These are phyloP conservation scores for Lagenaria siceraria DNA, from an alignment of 306 rosid genomes.

Conservation along the genomic window DNA sequence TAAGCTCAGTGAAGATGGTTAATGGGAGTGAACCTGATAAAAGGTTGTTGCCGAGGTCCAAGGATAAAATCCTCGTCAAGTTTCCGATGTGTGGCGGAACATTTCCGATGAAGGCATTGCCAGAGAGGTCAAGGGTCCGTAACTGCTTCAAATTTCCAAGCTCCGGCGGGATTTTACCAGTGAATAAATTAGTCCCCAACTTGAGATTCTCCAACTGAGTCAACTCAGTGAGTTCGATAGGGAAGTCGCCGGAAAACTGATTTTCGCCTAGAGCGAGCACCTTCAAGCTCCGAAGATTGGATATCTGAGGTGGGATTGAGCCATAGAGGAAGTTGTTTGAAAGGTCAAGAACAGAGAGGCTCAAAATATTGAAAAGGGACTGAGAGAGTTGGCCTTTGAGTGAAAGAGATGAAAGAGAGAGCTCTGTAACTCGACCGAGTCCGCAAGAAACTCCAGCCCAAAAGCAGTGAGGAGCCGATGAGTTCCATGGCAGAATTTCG, in stretches of 20 bases:
- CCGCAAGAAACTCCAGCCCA: conserved; percentile 72
- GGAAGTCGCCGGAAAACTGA: conserved; percentile 29
- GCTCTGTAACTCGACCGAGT: conserved; percentile 55
- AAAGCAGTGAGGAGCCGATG: conserved; percentile 39
- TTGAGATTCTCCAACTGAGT: conserved; percentile 32
- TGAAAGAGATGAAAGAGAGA: conserved; percentile 34
- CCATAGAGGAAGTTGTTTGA: conserved; percentile 46
- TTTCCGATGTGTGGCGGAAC: conserved; percentile 55
- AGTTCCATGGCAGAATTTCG: conserved; percentile 44
- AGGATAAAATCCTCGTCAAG: conserved; percentile 39
- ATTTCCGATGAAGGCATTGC: conserved; percentile 46
- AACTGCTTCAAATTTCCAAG: conserved; percentile 31
- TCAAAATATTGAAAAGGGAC: conserved; percentile 33
- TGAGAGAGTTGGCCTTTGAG: conserved; percentile 42
- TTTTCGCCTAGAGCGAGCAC: conserved; percentile 25
- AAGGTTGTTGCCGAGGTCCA: conserved; percentile 63
- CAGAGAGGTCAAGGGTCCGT: conserved; percentile 51
- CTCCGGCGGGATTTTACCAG: conserved; percentile 49
- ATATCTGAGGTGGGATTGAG: conserved; percentile 33
- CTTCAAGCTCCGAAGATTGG: conserved; percentile 19
- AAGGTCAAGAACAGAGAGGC: conserved; percentile 54
- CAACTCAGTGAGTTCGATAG: conserved; percentile 25
- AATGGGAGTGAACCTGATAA: conserved; percentile 66
- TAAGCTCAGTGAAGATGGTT: conserved; percentile 37
- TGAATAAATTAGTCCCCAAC: conserved; percentile 43